Base-by-base conservation (phyloP, 371 early-diverging fungal species). In the Polyrhizophydium stewartii region DNA sequence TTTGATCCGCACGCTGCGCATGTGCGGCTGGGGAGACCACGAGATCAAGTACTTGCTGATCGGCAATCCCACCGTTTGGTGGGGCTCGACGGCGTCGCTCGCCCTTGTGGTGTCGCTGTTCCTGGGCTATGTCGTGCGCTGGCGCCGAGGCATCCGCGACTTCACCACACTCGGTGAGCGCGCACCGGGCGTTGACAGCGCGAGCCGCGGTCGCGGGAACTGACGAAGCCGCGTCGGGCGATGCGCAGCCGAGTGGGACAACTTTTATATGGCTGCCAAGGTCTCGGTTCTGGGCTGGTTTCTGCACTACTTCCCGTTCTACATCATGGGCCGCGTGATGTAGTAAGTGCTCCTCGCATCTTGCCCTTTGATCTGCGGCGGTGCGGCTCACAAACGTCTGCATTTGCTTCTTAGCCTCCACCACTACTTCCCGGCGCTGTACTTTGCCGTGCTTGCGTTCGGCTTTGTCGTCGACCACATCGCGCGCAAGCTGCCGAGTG, bases 351-450 rank as follows among this genome's bases (percentile, higher is more conserved):
- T 19, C 40, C 16, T 47, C 21, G 24, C 17, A 19, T 53, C n/a
- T 37, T 37, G 38, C 24, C 28, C n/a, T n/a, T n/a, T n/a, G n/a
- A n/a, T n/a, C n/a, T n/a, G n/a, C n/a, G n/a, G 21, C 46, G 16
- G 21, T n/a, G n/a, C n/a, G n/a, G n/a, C n/a, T n/a, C n/a, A n/a
- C n/a, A n/a, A n/a, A n/a, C n/a, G n/a, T n/a, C n/a, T n/a, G n/a
- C n/a, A n/a, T n/a, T n/a, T n/a, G n/a, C n/a, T n/a, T n/a, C n/a
- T n/a, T 50, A 84, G 85, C 56, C 78, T 98, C 45, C 99, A 99
- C 72, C 99, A 99, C 72, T 99, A 99, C 76, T 97, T 96, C 78
- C 98, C 99, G 0, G 94, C 99, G 0, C 78, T 98, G 35, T 98
- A 97, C 77, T 99, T 99, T 76, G 86, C 89, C 35, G 86, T 95